phyloP scores from a whole-genome alignment of 805 yeast genomes.

The Yarrowia porcina region DNA sequence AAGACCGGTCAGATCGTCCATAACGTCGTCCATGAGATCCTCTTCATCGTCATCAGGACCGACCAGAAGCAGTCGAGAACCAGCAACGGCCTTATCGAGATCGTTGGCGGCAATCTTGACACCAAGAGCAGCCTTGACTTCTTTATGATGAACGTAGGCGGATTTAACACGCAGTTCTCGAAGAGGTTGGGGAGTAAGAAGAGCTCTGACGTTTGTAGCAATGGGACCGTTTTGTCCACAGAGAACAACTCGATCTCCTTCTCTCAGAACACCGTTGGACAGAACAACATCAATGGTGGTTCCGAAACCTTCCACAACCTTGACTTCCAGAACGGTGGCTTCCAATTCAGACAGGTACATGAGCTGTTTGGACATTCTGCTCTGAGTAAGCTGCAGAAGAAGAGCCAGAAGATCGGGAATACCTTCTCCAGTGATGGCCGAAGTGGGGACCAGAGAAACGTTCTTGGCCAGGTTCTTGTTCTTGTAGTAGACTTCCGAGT shows the following conservation, averaged over 20 bases:
- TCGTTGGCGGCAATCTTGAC: constrained; percentile 98
- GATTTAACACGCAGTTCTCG: constrained; percentile 95
- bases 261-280: constrained; percentile 92
- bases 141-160: constrained; percentile 94
- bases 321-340: constrained; percentile 65
- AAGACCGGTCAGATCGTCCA: constrained; percentile 95
- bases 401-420: constrained; percentile 97
- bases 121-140: constrained; percentile 98
- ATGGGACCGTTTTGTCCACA: constrained; percentile 99
- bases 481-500: constrained; percentile 93
- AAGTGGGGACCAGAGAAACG: constrained; percentile 96
- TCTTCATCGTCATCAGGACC: constrained; percentile 98
- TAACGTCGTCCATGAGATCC: constrained; percentile 94
- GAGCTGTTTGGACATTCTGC: constrained; percentile 98
- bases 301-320: constrained; percentile 40
- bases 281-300: constrained; percentile 96
- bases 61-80: constrained; percentile 90
- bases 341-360: constrained; percentile 92
- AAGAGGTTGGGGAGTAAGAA: constrained; percentile 95
- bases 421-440: constrained; percentile 99
- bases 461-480: constrained; percentile 90
- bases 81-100: constrained; percentile 97
- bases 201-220: constrained; percentile 91
- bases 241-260: constrained; percentile 91
- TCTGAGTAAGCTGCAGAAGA: constrained; percentile 90